phyloP scores from a whole-genome alignment of 768 basidiomycete species.

The Asterophora lycoperdoides region DNA sequence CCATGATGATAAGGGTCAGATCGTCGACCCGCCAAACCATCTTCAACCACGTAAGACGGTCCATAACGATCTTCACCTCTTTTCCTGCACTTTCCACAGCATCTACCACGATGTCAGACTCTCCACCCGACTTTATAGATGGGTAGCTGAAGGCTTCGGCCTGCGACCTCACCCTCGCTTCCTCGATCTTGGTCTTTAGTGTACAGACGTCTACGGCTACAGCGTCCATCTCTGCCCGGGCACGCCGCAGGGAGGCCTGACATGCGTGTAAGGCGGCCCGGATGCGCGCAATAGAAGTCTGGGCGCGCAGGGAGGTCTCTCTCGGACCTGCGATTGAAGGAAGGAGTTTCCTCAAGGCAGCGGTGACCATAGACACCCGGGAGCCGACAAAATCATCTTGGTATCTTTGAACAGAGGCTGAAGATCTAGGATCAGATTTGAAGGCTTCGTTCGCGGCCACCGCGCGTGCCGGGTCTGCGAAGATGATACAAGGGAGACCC shows the following conservation, averaged over 20 bases:
- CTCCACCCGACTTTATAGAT: constrained; percentile 12
- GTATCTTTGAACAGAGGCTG: constrained; percentile 55
- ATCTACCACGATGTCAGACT: constrained; percentile 27
- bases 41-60: constrained; percentile 43
- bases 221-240: constrained; percentile 31
- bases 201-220: constrained; percentile 31
- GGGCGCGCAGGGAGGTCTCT: constrained; percentile 27
- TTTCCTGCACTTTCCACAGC: constrained; percentile 35
- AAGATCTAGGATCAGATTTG: constrained; percentile 39
- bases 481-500: constrained; percentile 31
- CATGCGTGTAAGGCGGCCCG: constrained; percentile 37
- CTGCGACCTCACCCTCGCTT: constrained; percentile 31
- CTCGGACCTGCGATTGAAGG: constrained; percentile 6
- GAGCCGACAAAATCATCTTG: constrained; percentile 61
- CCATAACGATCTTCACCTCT: constrained; percentile 36
- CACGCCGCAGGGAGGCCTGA: constrained; percentile 25
- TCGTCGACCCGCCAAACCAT: constrained; percentile 45
- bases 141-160: constrained; percentile 34
- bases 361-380: constrained; percentile 46
- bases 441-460: constrained; percentile 48
- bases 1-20: constrained; percentile 32
- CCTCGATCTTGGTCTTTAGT: constrained; percentile 36
- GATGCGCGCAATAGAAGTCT: constrained; percentile 36
- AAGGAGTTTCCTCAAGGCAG: constrained; percentile 30
- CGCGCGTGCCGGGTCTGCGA: constrained; percentile 59